Evolutionary conservation across 2,329 filamentous ascomycete genomes (phyloP), one percentile per base, ranked within the genome.

Genomic region (Teratosphaeria destructans): DNA sequence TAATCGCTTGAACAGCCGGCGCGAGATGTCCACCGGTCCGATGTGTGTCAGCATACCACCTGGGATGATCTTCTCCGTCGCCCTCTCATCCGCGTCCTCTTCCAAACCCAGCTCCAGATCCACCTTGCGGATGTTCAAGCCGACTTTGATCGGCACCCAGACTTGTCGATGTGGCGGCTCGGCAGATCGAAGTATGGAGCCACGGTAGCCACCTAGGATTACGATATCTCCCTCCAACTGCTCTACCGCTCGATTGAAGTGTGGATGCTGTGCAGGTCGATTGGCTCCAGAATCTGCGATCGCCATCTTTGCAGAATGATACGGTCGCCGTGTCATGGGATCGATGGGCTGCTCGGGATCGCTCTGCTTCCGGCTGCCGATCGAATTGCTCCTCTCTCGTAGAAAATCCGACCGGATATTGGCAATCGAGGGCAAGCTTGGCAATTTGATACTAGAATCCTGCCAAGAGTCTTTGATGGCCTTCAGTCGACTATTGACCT

Each of bases 61-160:
- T 0, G 92, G 81, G 57, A 91, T 87, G 61, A 97, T 90, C n/a
- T 79, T 85, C 60, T 95, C 82, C 64, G 88, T 85, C 85, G 94
- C 94, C 5, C 77, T 81, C 66, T 90, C 87, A 68, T 96, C 93
- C 59, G 95, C 92, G 66, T 91, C 87, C 35, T 69, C 67, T 14
- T 88, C 82, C 4, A 96, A 75, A 0, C 91, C 92, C 10, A 97
- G 87, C 71, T 95, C 90, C 3, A 97, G 79, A 70, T 97, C 90
- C 2, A 93, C 92, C 70, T 94, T 96, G 59, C 92, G 86, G 62
- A 96, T 83, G 66, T 95, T 96, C 56, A 97, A 77, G 0, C 93
- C 92, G 32, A 96, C 87, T 73, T 96, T 96, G 69, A 96, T 86
- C 0, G 92, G 92, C 1, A 95, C 89, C 93, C 93, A 97, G 0